Percentiles rank a stretch among this genome's conserved stretches.
phyloP scores from a whole-genome alignment of 805 yeast genomes.

The Millerozyma acaciae region DNA sequence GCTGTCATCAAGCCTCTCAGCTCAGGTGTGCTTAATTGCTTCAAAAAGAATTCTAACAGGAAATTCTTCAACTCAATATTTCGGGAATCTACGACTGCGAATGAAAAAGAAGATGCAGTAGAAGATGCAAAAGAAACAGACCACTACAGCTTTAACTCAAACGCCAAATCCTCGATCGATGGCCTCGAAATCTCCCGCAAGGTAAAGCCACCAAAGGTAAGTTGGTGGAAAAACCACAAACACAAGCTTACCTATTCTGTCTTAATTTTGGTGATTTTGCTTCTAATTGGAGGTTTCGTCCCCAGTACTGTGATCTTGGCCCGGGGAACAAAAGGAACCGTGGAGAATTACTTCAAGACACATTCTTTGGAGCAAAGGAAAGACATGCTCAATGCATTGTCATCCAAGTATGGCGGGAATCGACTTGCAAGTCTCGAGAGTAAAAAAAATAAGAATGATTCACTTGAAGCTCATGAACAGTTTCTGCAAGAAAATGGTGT shows the following conservation, averaged over 20 bases:
- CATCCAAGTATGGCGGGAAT: too few relatives aligned
- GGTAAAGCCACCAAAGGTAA: too few relatives aligned
- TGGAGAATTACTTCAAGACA: constrained; percentile 22
- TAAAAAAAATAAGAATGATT: not conserved
- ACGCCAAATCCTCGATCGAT: too few relatives aligned
- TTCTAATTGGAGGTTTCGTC: constrained; percentile 15
- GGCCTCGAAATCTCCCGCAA: too few relatives aligned
- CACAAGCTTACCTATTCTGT: constrained; percentile 3
- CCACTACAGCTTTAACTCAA: not conserved
- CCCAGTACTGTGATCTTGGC: constrained; percentile 22
- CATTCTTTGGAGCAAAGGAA: constrained; percentile 19
- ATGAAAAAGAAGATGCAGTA: not conserved
- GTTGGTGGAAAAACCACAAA: constrained; percentile 2
- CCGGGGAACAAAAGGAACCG: constrained; percentile 27
- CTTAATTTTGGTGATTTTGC: constrained; percentile 9
- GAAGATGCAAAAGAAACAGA: not conserved
- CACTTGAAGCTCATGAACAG: not conserved
- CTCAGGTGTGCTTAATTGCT: not conserved
- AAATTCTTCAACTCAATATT: constrained; percentile 1
- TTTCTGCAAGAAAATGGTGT: not conserved
- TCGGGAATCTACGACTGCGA: not conserved
- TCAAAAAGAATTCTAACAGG: not conserved
- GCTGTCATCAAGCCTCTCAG: constrained; percentile 1
- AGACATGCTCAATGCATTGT: constrained; percentile 7
- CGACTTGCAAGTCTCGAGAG: too few relatives aligned